Base-by-base conservation (phyloP, 805 yeast species). In the Monosporozyma yasuniensis region DNA sequence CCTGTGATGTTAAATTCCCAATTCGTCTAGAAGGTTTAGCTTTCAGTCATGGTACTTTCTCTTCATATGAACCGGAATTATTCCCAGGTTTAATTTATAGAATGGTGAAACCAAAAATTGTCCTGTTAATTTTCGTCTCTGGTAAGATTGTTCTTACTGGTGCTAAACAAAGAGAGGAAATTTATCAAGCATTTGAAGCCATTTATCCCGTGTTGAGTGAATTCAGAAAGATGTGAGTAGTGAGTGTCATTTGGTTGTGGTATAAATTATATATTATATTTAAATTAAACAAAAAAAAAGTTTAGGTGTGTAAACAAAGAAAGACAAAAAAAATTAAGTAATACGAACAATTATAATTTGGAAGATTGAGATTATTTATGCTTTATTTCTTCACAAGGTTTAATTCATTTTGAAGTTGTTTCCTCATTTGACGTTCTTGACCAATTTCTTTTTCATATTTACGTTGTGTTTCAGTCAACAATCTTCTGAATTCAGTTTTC, bases 101-200 rank as follows among this genome's bases (percentile, higher is more conserved):
- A 78, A 93, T 93, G 99, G 99, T 93, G 60, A 91, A 91, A 68
- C 99, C 99, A 16, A 93, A 93, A 70, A 93, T 93, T 71, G 99
- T 93, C 48, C 73, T 93, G 63, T 78, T 93, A 71, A 90, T 93
- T 60, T 93, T 93, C 68, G 99, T 93, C 46, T 86, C 96, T 27
- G 99, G 99, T 32, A 93, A 93, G 69, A 93, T 93, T 70, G 99
- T 93, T 47, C 75, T 93, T 59, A 93, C 99, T 7, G 99, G 99
- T 75, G 99, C 99, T 18, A 93, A 93, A 69, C 97, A 93, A 70
- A 84, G 99, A 69, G 98, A 93, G 68, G 99, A 93, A 69, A 93
- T 93, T 56, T 93, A 93, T 66, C 95, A 90, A 61, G 99, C 99
- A 4, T 93, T 93, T 68, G 99, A 91, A 68, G 95, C 97, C 52